These are phyloP conservation scores for Chalciporus sphaerocephalus DNA, from an alignment of 768 basidiomycete genomes.

Conservation along the genomic window DNA sequence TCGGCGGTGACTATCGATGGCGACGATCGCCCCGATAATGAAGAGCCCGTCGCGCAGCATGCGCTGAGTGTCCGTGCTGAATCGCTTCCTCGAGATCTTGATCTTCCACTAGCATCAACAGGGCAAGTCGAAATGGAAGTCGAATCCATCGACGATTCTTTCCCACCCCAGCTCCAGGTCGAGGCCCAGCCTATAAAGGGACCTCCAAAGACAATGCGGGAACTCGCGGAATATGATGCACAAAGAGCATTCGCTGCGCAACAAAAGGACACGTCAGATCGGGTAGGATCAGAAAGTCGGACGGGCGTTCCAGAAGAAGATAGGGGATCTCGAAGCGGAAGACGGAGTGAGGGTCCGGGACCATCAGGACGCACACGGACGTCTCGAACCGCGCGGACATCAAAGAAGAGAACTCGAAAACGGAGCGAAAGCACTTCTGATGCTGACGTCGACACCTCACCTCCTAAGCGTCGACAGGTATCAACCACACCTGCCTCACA, in stretches of 20 bases:
- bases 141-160: slow-evolving; percentile 8
- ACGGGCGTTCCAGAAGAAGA: slow-evolving; percentile 5
- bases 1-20: slow-evolving; percentile 17
- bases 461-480: slow-evolving; percentile 34
- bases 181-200: slow-evolving; percentile 11
- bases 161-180: neutral
- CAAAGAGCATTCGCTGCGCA: slow-evolving; percentile 22
- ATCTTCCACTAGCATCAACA: slow-evolving; percentile 4
- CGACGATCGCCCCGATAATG: slow-evolving; percentile 31
- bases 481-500: slow-evolving; percentile 7
- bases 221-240: slow-evolving; percentile 47
- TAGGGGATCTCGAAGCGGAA: slow-evolving; percentile 1
- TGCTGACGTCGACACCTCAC: slow-evolving; percentile 18
- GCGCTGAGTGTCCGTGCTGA: neutral
- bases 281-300: slow-evolving; percentile 1
- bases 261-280: slow-evolving; percentile 6
- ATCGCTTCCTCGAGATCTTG: slow-evolving; percentile 8
- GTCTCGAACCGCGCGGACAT: slow-evolving; percentile 11
- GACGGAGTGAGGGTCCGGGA: slow-evolving; percentile 4
- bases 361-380: slow-evolving; percentile 6
- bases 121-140: slow-evolving; percentile 19
- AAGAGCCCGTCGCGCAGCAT: slow-evolving; percentile 16
- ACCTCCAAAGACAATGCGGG: slow-evolving; percentile 58
- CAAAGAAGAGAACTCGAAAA: slow-evolving; percentile 26
- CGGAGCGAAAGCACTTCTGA: slow-evolving; percentile 23